These are phyloP conservation scores for Schizophyllum commune DNA, from an alignment of 1,284 basidiomycete species.

Conservation along the genomic window DNA sequence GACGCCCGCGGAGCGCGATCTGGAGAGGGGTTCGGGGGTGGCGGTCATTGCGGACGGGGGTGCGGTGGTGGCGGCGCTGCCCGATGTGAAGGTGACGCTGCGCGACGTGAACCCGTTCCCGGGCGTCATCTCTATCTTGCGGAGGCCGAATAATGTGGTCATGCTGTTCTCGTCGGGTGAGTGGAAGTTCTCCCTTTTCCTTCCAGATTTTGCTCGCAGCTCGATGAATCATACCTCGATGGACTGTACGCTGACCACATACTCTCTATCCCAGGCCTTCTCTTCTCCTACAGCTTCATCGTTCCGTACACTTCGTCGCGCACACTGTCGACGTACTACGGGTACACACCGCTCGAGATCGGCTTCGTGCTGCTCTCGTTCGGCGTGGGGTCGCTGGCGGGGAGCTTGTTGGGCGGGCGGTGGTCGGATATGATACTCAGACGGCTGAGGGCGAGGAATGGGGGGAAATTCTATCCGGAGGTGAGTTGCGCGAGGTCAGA, in stretches of 20 bases:
- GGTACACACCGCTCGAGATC: conserved; percentile 63
- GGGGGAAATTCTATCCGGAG: conserved; percentile 60
- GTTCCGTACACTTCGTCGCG: conserved; percentile 67
- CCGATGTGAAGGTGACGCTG: conserved; percentile 49
- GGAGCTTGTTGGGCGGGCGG: conserved; percentile 69
- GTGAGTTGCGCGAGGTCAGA: no score
- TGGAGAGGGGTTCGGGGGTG: conserved; percentile 11
- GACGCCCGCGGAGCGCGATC: conserved; percentile 1
- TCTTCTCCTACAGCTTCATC: conserved; percentile 70
- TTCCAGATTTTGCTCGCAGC: no score
- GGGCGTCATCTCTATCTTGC: conserved; percentile 51
- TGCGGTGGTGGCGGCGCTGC: conserved; percentile 9
- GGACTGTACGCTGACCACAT: no score
- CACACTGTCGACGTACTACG: conserved; percentile 57
- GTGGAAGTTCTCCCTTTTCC: conserved; percentile 13
- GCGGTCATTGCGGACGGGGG: not conserved
- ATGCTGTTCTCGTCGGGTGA: conserved; percentile 66
- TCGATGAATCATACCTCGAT: no score
- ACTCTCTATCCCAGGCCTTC: conserved; percentile 50
- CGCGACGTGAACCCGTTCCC: conserved; percentile 69
- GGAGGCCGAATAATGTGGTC: conserved; percentile 57
- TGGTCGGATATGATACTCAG: conserved; percentile 65
- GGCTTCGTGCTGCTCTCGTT: conserved; percentile 73
- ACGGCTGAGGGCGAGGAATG: conserved; percentile 49
- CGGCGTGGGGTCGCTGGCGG: conserved; percentile 61